These are phyloP conservation scores for Fraxinus anomala DNA, from an alignment of 257 asterid species.

Conservation along the genomic window DNA sequence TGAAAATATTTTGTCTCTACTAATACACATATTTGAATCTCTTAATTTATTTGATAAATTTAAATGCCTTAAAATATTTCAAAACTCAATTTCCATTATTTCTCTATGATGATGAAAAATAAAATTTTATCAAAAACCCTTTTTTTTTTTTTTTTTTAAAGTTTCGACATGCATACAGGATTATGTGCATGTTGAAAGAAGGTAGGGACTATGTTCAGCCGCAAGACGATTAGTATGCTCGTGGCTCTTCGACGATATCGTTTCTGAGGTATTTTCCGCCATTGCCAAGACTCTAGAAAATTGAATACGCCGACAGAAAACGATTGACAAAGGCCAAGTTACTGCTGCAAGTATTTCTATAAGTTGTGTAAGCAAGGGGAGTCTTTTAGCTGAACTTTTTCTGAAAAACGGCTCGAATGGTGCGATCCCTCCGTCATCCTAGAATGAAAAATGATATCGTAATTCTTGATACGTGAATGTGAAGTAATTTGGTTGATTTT, in stretches of 20 bases:
- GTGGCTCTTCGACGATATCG: slow-evolving; percentile 46
- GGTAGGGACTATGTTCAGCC: slow-evolving; percentile 88
- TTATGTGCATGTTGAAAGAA: slow-evolving; percentile 95
- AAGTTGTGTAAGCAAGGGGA: not conserved
- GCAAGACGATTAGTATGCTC: slow-evolving; percentile 78
- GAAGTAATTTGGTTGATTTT: too few species aligned
- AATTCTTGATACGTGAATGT: too few species aligned
- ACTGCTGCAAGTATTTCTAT: not conserved
- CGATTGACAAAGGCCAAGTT: slow-evolving; percentile 39
- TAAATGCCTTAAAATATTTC: too few species aligned
- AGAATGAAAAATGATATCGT: too few species aligned
- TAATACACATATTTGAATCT: too few species aligned
- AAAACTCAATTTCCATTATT: too few species aligned
- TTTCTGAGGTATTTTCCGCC: slow-evolving; percentile 51
- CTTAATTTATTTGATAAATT: too few species aligned
- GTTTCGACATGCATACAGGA: slow-evolving; percentile 48
- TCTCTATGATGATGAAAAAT: too few species aligned
- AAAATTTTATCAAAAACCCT: too few species aligned
- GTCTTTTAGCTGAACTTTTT: slow-evolving; percentile 24
- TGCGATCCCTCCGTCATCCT: too few species aligned
- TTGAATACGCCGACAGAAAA: slow-evolving; percentile 38
- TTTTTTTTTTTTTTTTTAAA: too few species aligned
- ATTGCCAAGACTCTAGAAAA: slow-evolving; percentile 47
- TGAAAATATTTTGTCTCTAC: not conserved
- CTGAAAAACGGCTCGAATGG: too few species aligned